Conservation (phyloP, 495 filamentous ascomycete genomes). For the Aspergillus homomorphus region DNA sequence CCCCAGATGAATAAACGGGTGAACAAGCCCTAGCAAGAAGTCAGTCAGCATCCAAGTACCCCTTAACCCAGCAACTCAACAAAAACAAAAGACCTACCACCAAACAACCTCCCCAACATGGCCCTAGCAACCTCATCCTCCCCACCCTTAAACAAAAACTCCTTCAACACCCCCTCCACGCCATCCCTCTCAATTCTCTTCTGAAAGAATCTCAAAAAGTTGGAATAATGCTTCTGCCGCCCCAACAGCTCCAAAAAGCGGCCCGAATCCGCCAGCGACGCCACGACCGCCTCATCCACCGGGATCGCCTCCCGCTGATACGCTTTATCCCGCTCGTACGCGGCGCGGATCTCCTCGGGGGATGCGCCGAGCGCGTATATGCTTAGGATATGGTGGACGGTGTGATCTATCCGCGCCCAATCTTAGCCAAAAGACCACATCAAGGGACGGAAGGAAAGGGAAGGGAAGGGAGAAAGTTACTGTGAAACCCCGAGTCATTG, state of each 20-base stretch:
- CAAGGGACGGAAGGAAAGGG: slow-evolving; percentile 13
- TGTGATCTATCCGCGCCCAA: slow-evolving; percentile 48
- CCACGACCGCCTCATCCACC: slow-evolving; percentile 39
- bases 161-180: slow-evolving; percentile 53
- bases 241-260: slow-evolving; percentile 52
- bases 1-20: slow-evolving; percentile 82
- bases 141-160: slow-evolving; percentile 57
- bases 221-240: slow-evolving; percentile 54
- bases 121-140: slow-evolving; percentile 58
- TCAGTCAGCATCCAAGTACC: slow-evolving; percentile 1
- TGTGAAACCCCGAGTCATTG: slow-evolving; percentile 65
- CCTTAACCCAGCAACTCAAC: background rate
- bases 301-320: slow-evolving; percentile 58
- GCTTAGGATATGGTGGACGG: slow-evolving; percentile 70
- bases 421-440: background rate
- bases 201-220: slow-evolving; percentile 73
- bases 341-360: slow-evolving; percentile 48
- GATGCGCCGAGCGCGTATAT: slow-evolving; percentile 70
- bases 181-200: slow-evolving; percentile 62
- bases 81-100: slow-evolving; percentile 33
- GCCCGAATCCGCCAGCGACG: slow-evolving; percentile 49
- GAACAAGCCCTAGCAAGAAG: slow-evolving; percentile 61
- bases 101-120: slow-evolving; percentile 57
- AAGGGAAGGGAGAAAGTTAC: slow-evolving; percentile 34
- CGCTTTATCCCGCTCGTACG: slow-evolving; percentile 54